Base-by-base conservation (phyloP, 805 yeast species). In the Hanseniaspora vineae region DNA sequence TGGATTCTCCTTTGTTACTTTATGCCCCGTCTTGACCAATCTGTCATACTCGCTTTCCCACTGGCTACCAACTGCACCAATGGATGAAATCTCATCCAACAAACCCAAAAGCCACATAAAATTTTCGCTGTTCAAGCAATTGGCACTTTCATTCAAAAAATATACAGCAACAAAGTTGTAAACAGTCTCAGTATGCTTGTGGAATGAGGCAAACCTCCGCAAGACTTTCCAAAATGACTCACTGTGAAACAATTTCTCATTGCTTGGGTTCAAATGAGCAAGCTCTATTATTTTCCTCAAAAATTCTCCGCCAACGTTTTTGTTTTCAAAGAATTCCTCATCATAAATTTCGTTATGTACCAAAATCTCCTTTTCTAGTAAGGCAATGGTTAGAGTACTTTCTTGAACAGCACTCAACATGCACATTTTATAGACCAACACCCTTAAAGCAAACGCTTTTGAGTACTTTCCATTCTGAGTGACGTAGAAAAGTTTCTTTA, bases 21-120 rank as follows among this genome's bases (percentile, higher is more conserved):
- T 66, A 50, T 70, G 72, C 0, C 75, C 77, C 35, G 69, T 66
- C 23, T 66, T 65, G 12, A 66, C 58, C 42, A 72, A 57, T 18
- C 64, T 61, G 39, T 74, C 81, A 48, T 68, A 69, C 49, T 78
- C 83, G 52, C 78, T 81, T 60, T 84, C 92, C 75, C 78, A 78
- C 57, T 78, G 84, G 3, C 85, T 79, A 6, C 87, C 90, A 46
- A 81, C 68, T 0, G 92, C 87, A 9, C 94, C 94, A 44, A 81
- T 76, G 1, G 90, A 83, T 0, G 92, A 82, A 15, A 84, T 73
- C 53, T 84, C 94, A 62, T 84, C 95, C 32, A 84, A 61, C 10
- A 84, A 62, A 0, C 90, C 92, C 35, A 84, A 66, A 11, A 84
- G 61, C 53, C 77, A 72, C 75, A 83, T 75, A 54, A 76, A 83